phyloP scores from a whole-genome alignment of 202 grass and related monocot species.

The Schoenoplectus triqueter region DNA sequence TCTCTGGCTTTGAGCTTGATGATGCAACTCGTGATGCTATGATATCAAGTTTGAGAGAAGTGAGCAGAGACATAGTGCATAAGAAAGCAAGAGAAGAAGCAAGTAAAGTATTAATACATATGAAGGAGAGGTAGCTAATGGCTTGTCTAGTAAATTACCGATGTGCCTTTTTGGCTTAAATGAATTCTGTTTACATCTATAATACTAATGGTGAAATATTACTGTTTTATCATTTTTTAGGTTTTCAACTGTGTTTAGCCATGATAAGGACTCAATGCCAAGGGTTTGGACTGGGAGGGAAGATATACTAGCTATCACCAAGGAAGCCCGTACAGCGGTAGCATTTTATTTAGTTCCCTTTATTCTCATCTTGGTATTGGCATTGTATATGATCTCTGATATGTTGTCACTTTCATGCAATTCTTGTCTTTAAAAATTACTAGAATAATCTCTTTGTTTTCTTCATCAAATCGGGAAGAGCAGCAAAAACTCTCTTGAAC shows the following conservation, averaged over 20 bases:
- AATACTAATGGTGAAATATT: constrained; percentile 7
- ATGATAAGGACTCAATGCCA: constrained; percentile 72
- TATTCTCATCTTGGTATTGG: constrained; percentile 1
- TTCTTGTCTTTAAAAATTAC: background rate
- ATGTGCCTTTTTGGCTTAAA: background rate
- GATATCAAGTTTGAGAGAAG: constrained; percentile 60
- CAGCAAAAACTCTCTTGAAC: constrained; percentile 8
- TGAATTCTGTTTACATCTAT: constrained; percentile 22
- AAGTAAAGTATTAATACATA: constrained; percentile 67
- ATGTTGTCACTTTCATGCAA: constrained; percentile 19
- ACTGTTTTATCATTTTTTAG: constrained; percentile 45
- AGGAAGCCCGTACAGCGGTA: constrained; percentile 74
- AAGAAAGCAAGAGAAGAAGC: constrained; percentile 84
- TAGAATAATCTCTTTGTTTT: background rate
- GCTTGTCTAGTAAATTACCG: constrained; percentile 10
- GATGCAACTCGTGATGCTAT: constrained; percentile 49
- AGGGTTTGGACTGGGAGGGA: constrained; percentile 80
- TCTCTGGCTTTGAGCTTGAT: constrained; percentile 76
- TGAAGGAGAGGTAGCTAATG: constrained; percentile 84
- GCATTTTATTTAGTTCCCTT: constrained; percentile 21
- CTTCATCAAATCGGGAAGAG: constrained; percentile 1
- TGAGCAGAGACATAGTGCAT: constrained; percentile 64
- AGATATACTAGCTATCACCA: constrained; percentile 78
- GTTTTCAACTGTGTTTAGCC: constrained; percentile 79
- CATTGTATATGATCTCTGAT: constrained; percentile 10